Base-by-base conservation (phyloP, 768 basidiomycete species). In the Suillus cothurnatus region DNA sequence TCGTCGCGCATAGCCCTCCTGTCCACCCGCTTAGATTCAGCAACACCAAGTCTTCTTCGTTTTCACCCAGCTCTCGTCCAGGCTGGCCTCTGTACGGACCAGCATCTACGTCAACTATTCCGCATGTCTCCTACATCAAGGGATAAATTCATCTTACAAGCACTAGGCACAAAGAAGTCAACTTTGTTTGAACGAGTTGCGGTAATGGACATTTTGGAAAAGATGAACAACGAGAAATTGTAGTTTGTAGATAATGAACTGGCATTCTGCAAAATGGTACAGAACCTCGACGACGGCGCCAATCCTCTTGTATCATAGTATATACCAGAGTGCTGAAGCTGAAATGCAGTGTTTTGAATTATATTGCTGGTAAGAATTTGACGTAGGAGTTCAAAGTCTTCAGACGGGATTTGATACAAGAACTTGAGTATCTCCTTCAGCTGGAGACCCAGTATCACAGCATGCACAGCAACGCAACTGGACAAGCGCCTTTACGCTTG, bases 261-360 rank as follows among this genome's bases (percentile, higher is more conserved):
- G 21, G 31, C 1, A 53, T 31, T 53, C 52, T 2, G 28, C 9
- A 64, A 65, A 7, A 75, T 82, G 28, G 69, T 84, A 43, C 72
- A 72, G 12, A 74, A 69, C 11, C 72, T 83, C 19, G 7, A 66
- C 61, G 72, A 68, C 15, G 75, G 76, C 21, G 63, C 79, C 52
- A 69, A 74, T 60, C 67, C 75, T 11, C 77, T 79, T 50, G n/a
- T 79, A 45, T 78, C 70, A 41, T 75, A 71, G 64, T 79, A 74
- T 66, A 64, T 73, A n/a, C n/a, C n/a, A n/a, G n/a, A n/a, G n/a
- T n/a, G n/a, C n/a, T n/a, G n/a, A n/a, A n/a, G n/a, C n/a, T n/a
- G n/a, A n/a, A n/a, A n/a, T n/a, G n/a, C n/a, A n/a, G n/a, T n/a
- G n/a, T n/a, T n/a, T n/a, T n/a, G n/a, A n/a, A n/a, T n/a, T n/a